Conservation (phyloP, 2,329 filamentous ascomycete species). For the Domatiomyces catenatus region DNA sequence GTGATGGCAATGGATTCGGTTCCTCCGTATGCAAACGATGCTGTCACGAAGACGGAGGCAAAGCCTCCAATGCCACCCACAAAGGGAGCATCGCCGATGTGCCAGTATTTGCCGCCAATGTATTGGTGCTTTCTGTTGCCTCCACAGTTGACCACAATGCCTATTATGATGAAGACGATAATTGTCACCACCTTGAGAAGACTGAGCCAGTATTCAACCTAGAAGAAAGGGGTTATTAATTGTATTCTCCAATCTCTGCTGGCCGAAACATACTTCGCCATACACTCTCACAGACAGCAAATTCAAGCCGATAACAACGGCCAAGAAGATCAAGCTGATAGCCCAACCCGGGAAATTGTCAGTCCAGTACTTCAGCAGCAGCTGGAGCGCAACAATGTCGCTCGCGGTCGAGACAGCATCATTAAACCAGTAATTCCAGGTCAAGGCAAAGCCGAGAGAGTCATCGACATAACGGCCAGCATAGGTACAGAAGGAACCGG, state of each 20-base stretch:
- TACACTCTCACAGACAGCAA: constrained; percentile 38
- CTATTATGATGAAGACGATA: constrained; percentile 70
- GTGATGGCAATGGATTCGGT: constrained; percentile 40
- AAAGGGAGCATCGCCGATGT: constrained; percentile 45
- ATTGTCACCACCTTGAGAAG: constrained; percentile 32
- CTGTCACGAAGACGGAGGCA: constrained; percentile 31
- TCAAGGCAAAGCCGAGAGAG: constrained; percentile 32
- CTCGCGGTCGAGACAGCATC: constrained; percentile 46
- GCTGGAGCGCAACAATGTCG: constrained; percentile 44
- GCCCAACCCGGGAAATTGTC: constrained; percentile 49
- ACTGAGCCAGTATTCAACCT: constrained; percentile 33
- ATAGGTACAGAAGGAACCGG: constrained; percentile 80
- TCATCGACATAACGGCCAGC: constrained; percentile 88
- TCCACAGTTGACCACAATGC: constrained; percentile 32
- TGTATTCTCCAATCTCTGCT: not conserved
- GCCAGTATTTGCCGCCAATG: constrained; percentile 65
- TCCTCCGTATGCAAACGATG: constrained; percentile 24
- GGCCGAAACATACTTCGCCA: constrained; percentile 28
- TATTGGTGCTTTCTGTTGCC: constrained; percentile 44
- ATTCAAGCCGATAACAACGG: constrained; percentile 28
- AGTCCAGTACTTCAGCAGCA: constrained; percentile 47
- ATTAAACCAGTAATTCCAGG: constrained; percentile 54
- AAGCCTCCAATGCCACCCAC: constrained; percentile 47
- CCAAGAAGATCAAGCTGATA: constrained; percentile 37
- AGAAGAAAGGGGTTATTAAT: constrained; percentile 1